Evolutionary conservation across 1,139 yeast species (phyloP), one percentile per base, ranked within the genome.

Genomic region (Geotrichum reessii): DNA sequence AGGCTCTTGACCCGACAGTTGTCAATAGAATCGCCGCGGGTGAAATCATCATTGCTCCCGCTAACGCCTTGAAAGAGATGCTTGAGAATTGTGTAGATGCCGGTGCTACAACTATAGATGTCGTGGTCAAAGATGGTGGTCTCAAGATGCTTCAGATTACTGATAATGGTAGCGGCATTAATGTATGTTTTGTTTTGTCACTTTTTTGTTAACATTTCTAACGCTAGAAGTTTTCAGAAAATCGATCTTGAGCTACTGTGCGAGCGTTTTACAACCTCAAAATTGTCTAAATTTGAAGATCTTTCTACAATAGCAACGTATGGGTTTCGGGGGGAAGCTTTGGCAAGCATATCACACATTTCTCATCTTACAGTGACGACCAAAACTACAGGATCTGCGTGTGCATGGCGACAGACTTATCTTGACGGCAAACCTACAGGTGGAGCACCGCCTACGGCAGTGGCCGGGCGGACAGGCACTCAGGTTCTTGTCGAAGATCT

Each of bases 1-100:
- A 75, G 66, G 78, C 81, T 55, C 78, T 90, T 12, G 91, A 85
- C 47, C 74, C 74, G 28, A 69, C 81, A 3, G 98, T 92, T 40
- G 88, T 95, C 56, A 92, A 90, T 71, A 81, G 86, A 61, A 93
- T 95, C 31, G 99, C 99, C 0, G 99, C 99, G 0, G 99, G 99
- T 0, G 99, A 95, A 74, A 90, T 95, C 73, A 89, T 95, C 61
- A 81, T 92, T 42, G 95, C 92, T 7, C 99, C 99, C 0, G 88
- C 95, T 1, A 93, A 93, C 60, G 95, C 89, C 0, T 72, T 89
- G 24, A 82, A 85, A 64, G 96, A 89, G 67, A 74, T 92, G 69
- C 71, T 92, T 53, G 95, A 88, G 68, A 91, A 91, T 73, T 78
- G 92, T 14, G 74, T 90, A 1, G 97, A 91, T 70, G 92, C 97